Percentiles rank a stretch among this genome's conserved stretches.
phyloP scores from a whole-genome alignment of 169 alveolate genomes.

The Neospora caninum region DNA sequence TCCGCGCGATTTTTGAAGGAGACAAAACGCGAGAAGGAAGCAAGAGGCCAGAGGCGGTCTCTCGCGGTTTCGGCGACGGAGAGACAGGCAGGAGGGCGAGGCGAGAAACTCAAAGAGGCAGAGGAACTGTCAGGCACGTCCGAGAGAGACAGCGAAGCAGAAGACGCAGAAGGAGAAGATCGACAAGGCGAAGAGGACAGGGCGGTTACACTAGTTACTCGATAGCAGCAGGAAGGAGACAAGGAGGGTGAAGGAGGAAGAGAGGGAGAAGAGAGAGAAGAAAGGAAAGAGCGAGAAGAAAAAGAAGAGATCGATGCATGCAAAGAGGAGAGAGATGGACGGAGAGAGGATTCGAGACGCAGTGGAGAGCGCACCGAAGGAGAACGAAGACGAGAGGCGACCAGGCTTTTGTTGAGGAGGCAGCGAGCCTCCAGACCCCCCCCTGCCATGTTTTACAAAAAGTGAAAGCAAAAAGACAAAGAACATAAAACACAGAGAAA shows the following conservation, averaged over 20 bases:
- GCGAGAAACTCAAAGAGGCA: too few relatives aligned
- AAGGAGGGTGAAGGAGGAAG: not conserved
- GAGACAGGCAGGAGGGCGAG: too few relatives aligned
- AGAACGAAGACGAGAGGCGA: too few relatives aligned
- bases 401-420: too few relatives aligned
- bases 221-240: not conserved
- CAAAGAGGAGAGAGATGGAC: not conserved
- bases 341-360: too few relatives aligned
- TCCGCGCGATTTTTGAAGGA: conserved; percentile 20
- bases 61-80: not conserved
- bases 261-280: not conserved
- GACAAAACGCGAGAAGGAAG: not conserved
- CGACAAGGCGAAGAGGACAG: not conserved
- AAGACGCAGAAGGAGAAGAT: not conserved
- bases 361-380: not conserved
- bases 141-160: not conserved
- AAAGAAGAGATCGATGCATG: not conserved
- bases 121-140: too few relatives aligned
- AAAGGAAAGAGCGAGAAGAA: not conserved
- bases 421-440: too few relatives aligned
- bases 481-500: too few relatives aligned
- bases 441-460: too few relatives aligned
- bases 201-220: too few relatives aligned
- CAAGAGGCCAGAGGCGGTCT: not conserved
- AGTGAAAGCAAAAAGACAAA: too few relatives aligned